These are phyloP conservation scores for Colletotrichum sp. DNA, from an alignment of 2,329 filamentous ascomycete genomes.

Conservation along the genomic window DNA sequence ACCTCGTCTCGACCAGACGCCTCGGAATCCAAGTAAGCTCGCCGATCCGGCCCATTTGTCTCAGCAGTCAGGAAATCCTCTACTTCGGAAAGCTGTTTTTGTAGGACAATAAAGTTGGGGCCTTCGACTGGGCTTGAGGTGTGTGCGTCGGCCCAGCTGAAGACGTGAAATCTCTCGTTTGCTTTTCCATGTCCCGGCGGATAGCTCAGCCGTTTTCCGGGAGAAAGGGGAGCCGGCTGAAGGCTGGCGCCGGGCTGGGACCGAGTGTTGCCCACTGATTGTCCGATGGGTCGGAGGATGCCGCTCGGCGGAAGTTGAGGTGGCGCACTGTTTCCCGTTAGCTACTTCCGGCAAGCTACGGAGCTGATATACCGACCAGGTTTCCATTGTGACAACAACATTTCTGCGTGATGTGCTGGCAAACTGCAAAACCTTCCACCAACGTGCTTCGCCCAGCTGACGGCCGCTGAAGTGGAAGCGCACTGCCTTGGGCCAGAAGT, in stretches of 20 bases:
- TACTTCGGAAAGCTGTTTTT: conserved; percentile 10
- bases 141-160: conserved; percentile 9
- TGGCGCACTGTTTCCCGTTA: neutral
- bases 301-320: conserved; percentile 15
- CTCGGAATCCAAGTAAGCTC: conserved; percentile 8
- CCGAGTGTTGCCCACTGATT: neutral
- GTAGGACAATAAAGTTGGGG: conserved; percentile 12
- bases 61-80: conserved; percentile 11
- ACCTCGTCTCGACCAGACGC: conserved; percentile 30
- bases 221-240: neutral
- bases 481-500: conserved; percentile 44
- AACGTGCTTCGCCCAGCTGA: conserved; percentile 29
- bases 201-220: conserved; percentile 1
- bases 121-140: neutral
- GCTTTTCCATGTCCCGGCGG: neutral
- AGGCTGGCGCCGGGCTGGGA: neutral
- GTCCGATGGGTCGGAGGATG: neutral
- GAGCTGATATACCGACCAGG: neutral
- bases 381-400: conserved; percentile 24
- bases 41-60: conserved; percentile 4
- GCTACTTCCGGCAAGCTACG: neutral
- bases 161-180: conserved; percentile 16
- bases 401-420: conserved; percentile 23
- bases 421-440: conserved; percentile 34
- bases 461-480: conserved; percentile 40